These are phyloP conservation scores for Exophiala xenobiotica DNA, from an alignment of 2,329 filamentous ascomycete species.

Conservation along the genomic window DNA sequence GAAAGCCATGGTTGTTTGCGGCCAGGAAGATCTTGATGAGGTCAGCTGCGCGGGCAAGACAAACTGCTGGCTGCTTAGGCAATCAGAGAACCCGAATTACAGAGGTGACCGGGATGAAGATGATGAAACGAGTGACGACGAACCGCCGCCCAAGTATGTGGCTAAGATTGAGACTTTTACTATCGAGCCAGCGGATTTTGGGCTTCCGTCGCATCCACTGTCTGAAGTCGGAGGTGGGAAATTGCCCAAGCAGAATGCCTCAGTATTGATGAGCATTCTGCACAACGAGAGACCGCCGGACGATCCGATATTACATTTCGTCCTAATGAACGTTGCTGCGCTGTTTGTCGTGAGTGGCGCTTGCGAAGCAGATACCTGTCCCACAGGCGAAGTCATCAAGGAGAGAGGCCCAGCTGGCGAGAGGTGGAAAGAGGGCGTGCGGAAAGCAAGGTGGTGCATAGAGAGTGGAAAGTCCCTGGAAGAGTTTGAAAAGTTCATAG, in stretches of 20 bases:
- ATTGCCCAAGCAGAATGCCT: conserved; percentile 81
- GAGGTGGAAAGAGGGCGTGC: conserved; percentile 91
- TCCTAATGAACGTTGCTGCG: conserved; percentile 89
- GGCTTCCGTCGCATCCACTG: conserved; percentile 71
- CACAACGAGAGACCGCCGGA: conserved; percentile 69
- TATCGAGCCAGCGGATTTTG: conserved; percentile 82
- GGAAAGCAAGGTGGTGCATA: conserved; percentile 83
- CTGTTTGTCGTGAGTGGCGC: conserved; percentile 82
- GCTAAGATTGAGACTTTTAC: conserved; percentile 73
- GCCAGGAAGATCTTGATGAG: conserved; percentile 92
- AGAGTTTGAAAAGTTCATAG: conserved; percentile 80
- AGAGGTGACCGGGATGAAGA: conserved; percentile 33
- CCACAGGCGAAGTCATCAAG: conserved; percentile 75
- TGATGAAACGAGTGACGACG: conserved; percentile 46
- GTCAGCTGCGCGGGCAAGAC: conserved; percentile 87
- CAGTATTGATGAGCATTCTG: conserved; percentile 75
- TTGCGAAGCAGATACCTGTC: conserved; percentile 79
- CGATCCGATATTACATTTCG: conserved; percentile 87
- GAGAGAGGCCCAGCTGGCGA: conserved; percentile 83
- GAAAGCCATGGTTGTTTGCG: conserved; percentile 89
- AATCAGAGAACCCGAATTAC: conserved; percentile 49
- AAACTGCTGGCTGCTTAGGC: conserved; percentile 78
- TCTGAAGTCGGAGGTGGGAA: conserved; percentile 79
- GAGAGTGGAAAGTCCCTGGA: conserved; percentile 81
- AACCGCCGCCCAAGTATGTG: conserved; percentile 39